Base-by-base conservation (phyloP, 2,329 filamentous ascomycete genomes). In the Westerdykella sp. region DNA sequence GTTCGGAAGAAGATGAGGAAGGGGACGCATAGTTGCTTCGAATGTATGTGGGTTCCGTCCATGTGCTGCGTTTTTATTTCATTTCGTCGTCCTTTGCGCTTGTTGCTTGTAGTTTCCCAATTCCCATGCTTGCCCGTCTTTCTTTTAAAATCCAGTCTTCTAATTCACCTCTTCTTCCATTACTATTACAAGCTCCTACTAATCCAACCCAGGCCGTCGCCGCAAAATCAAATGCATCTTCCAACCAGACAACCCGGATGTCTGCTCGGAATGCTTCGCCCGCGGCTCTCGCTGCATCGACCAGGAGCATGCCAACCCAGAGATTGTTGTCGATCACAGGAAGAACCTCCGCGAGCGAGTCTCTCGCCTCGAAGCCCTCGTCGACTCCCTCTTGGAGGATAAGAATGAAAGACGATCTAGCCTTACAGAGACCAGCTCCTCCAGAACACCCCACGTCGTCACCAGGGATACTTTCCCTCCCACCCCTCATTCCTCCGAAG, bases 211-310 rank as follows among this genome's bases (percentile, higher is more conserved):
- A 66, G 75, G 74, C 45, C 69, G 72, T 34, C 68, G 73, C 31
- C 69, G 73, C 40, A 76, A 75, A 57, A 72, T 75, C 22, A 66
- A 68, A 41, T 77, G 74, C 55, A 68, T 72, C 40, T 73, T 66
- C 43, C 59, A 60, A 21, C 46, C 60, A n/a, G 64, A 65, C 31
- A 68, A 63, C 39, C 61, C 64, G 11, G 55, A 63, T 18, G 55
- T 65, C 40, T 76, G 72, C 53, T 67, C 66, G 23, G 70, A 69
- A 50, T 76, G 74, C 57, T 66, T 65, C 39, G 57, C 68, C 28
- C 69, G 73, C 41, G 68, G 66, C 4, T 69, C 67, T 23, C 53
- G 59, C 37, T 77, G 74, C 56, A 62, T 70, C 32, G 62, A 73
- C 40, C 74, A 77, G 48, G 67, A 70, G 43, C 53, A 66, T 55